Base-by-base conservation (phyloP, 1,139 yeast genomes). In the Saccharomyces pastorianus region DNA sequence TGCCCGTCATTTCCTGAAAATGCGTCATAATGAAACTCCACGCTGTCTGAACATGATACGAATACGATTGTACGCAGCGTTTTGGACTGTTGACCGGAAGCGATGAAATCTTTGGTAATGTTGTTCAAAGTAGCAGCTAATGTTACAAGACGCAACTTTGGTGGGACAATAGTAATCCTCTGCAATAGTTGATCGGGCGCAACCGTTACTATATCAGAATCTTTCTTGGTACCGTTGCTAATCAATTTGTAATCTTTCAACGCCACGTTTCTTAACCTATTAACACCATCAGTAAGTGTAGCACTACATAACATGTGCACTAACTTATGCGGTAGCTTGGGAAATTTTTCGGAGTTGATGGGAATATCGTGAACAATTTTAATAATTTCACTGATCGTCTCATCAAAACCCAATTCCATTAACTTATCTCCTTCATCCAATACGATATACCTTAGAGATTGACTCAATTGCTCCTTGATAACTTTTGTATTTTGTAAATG, bases 351-450 rank as follows among this genome's bases (percentile, higher is more conserved):
- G 44, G 77, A 74, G n/a, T 71, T 66, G 34, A 77, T 74, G 47
- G 68, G 61, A 23, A 84, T 73, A 47, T 71, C 71, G 29, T 83
- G 78, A 51, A 89, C 78, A 55, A 77, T 75, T 48, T 76, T 76
- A 51, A 95, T 75, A 59, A 93, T 90, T 58, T 85, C 82, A 26
- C 88, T 77, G 57, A 93, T 84, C 0, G 96, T 88, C 67, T 93
- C 97, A 70, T 93, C 97, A 66, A 93, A 93, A 1, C 99, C 99
- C 56, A 93, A 76, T 64, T 93, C 99, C 80, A 93, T 88, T 64
- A 93, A 77, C 61, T 91, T 81, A 72, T 93, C 99, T 68, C 98
- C 99, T 76, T 93, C 99, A 72, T 93, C 99, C 59, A 93, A 71
- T 17, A 93, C 83, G 31, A 91, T 79, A 80, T 90, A 93, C 63